phyloP scores from a whole-genome alignment of 1,139 yeast genomes.

The Pichia sp. region DNA sequence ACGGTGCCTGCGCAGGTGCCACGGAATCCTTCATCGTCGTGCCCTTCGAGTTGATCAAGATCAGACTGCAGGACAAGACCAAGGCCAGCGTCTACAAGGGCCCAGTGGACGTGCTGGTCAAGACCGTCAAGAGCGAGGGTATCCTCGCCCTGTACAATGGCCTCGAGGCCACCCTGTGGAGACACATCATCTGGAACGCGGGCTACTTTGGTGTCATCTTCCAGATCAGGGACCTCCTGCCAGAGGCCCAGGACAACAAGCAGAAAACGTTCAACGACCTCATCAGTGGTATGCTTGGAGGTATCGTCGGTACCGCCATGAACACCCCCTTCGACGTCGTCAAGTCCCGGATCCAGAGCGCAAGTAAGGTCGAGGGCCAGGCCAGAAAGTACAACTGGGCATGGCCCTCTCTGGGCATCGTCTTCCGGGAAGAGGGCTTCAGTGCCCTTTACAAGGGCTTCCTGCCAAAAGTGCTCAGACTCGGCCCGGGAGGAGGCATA shows the following conservation, averaged over 20 bases:
- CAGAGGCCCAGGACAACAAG: conserved; percentile 62
- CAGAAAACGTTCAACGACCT: conserved; percentile 83
- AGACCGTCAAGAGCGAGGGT: conserved; percentile 74
- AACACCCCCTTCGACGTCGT: conserved; percentile 98
- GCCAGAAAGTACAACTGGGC: conserved; percentile 88
- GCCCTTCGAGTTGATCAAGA: conserved; percentile 85
- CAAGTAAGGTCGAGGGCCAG: conserved; percentile 60
- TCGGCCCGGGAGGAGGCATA: conserved; percentile 99
- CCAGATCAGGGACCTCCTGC: conserved; percentile 77
- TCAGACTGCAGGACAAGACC: conserved; percentile 84
- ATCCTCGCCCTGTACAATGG: conserved; percentile 86
- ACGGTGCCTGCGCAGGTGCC: conserved; percentile 99
- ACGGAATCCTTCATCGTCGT: conserved; percentile 95
- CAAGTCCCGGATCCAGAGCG: conserved; percentile 93
- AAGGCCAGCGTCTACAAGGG: conserved; percentile 77
- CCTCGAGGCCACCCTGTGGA: conserved; percentile 93
- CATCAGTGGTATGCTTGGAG: conserved; percentile 92
- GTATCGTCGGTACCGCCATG: conserved; percentile 88
- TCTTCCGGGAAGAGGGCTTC: conserved; percentile 86
- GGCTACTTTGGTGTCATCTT: conserved; percentile 95
- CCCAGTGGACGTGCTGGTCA: conserved; percentile 74
- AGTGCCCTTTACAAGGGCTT: conserved; percentile 89
- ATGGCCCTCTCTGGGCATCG: conserved; percentile 68
- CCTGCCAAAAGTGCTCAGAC: conserved; percentile 92
- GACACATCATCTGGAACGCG: conserved; percentile 96